These are phyloP conservation scores for Oryza glumipatula DNA, from an alignment of 176 grass and related monocot genomes.

Conservation along the genomic window DNA sequence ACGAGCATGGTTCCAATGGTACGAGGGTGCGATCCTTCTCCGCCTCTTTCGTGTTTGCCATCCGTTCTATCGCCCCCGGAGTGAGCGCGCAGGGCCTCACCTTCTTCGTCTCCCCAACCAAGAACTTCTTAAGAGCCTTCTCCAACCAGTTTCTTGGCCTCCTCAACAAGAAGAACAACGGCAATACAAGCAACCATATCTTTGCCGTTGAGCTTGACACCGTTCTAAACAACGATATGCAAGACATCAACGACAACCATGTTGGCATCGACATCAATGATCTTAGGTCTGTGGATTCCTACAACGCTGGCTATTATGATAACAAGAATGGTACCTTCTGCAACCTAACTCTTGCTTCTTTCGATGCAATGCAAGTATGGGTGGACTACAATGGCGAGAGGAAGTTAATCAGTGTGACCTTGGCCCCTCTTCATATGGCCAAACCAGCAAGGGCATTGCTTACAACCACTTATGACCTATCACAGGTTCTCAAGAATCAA, in stretches of 20 bases:
- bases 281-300: not conserved
- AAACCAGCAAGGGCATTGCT: constrained; percentile 2
- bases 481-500: not conserved
- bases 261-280: not conserved
- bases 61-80: not conserved
- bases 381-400: not conserved
- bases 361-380: constrained; percentile 8
- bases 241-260: constrained; percentile 9
- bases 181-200: constrained; percentile 29
- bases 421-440: not conserved
- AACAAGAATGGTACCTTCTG: not conserved
- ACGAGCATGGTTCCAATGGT: not conserved
- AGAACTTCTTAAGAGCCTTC: not conserved
- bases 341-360: not conserved
- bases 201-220: constrained; percentile 31
- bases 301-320: not conserved
- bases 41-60: not conserved
- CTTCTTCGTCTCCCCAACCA: constrained; percentile 6
- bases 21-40: constrained; percentile 29
- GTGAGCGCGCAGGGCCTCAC: not conserved
- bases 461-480: not conserved
- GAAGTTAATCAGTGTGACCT: not conserved
- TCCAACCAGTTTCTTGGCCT: constrained; percentile 8
- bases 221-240: not conserved
- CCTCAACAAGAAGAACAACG: not conserved